A percentile compares a stretch with the other conserved stretches of the same genome.
Conservation (phyloP, 345 rosid genomes). For the Zanthoxylum bungeanum region DNA sequence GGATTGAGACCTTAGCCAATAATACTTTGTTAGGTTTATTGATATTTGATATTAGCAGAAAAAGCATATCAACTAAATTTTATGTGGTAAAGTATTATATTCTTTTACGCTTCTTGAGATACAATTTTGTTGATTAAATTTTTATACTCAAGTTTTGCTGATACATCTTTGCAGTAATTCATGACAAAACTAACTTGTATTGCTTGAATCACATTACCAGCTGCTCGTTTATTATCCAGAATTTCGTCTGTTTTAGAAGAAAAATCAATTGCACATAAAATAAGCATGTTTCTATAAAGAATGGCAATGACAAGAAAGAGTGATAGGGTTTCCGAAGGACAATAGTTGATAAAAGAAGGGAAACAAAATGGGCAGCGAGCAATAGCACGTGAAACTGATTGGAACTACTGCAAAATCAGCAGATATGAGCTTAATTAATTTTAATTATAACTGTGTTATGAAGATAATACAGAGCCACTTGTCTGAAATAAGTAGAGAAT, state of each 20-base stretch:
- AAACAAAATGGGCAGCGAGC: not conserved
- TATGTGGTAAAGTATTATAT: not conserved
- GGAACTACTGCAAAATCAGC: not conserved
- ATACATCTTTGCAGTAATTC: not conserved
- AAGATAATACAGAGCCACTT: no score
- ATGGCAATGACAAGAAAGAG: not conserved
- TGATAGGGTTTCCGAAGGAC: not conserved
- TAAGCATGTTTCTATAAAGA: not conserved
- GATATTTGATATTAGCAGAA: not conserved
- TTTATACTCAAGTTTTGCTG: not conserved
- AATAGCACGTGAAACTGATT: not conserved
- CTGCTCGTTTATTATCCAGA: not conserved
- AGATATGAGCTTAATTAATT: not conserved
- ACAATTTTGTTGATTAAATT: not conserved
- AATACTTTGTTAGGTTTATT: not conserved
- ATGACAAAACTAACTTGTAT: not conserved
- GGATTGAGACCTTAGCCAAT: not conserved
- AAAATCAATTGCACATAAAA: not conserved
- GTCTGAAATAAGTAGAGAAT: slow-evolving; percentile 62
- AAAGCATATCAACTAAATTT: not conserved
- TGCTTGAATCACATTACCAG: not conserved
- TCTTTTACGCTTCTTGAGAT: not conserved
- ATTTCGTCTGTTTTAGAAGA: not conserved
- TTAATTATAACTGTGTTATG: not conserved
- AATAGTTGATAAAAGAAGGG: not conserved